These are phyloP conservation scores for Rhizopus microsporus DNA, from an alignment of 371 early-diverging fungal species.

Conservation along the genomic window DNA sequence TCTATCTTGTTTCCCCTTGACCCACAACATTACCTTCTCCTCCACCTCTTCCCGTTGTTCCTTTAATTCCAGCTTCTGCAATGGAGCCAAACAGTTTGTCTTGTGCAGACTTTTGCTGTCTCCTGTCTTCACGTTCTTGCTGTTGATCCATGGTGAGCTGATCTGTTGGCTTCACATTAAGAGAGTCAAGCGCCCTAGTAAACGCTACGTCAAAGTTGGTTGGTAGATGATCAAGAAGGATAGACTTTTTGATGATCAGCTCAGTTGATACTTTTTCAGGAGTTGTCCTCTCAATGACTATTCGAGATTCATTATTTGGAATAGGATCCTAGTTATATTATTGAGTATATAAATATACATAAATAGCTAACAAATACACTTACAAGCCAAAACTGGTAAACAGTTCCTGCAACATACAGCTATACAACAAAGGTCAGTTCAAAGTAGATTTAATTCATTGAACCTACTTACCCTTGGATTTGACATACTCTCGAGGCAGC, in stretches of 20 bases:
- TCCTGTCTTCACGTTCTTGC: slow-evolving; percentile 1
- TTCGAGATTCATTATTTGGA: slow-evolving; percentile 37
- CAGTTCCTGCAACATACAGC: slow-evolving; percentile 44
- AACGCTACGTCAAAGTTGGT: slow-evolving; percentile 44
- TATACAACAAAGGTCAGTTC: slow-evolving; percentile 5
- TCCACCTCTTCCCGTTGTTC: slow-evolving; percentile 22
- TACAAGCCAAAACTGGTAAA: slow-evolving; percentile 47
- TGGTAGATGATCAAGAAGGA: slow-evolving; percentile 40
- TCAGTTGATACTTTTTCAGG: slow-evolving; percentile 38
- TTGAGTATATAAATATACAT: not conserved
- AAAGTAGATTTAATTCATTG: not conserved
- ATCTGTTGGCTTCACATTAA: not conserved
- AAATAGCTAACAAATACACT: not conserved
- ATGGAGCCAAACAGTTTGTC: slow-evolving; percentile 15
- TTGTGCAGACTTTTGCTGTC: not conserved
- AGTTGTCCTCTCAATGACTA: slow-evolving; percentile 36
- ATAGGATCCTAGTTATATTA: slow-evolving; percentile 25
- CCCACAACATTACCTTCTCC: slow-evolving; percentile 27
- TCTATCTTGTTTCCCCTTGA: slow-evolving; percentile 9
- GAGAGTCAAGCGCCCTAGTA: slow-evolving; percentile 27
- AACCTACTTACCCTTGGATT: slow-evolving; percentile 31
- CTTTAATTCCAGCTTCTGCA: slow-evolving; percentile 25
- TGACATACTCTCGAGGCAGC: slow-evolving; percentile 28
- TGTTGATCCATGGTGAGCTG: not conserved
- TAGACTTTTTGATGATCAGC: slow-evolving; percentile 31